Percentiles rank a stretch among this genome's conserved stretches.
phyloP scores from a whole-genome alignment of 73 alveolate genomes.

The Urostyla sp. region DNA sequence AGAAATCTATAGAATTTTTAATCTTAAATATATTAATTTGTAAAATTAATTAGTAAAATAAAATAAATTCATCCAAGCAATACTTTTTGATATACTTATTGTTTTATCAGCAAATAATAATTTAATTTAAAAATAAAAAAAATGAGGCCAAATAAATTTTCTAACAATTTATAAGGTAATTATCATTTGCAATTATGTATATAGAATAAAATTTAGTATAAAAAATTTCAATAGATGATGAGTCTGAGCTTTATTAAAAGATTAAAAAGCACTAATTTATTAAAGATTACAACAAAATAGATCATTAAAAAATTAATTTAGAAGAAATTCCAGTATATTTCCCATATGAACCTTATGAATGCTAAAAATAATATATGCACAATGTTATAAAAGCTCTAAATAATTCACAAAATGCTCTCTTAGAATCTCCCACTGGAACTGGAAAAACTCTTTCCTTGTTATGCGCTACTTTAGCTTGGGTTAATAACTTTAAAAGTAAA shows the following conservation, averaged over 20 bases:
- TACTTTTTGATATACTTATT: no score
- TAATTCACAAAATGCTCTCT: conserved; percentile 73
- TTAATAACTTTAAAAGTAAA: conserved; percentile 64
- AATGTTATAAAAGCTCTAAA: conserved; percentile 66
- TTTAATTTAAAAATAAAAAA: no score
- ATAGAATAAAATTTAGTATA: not conserved
- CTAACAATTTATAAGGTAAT: no score
- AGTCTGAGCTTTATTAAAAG: not conserved
- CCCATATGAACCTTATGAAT: conserved; percentile 81
- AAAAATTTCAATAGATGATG: not conserved
- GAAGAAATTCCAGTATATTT: conserved; percentile 32
- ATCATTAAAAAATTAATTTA: conserved; percentile 4
- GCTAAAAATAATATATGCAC: conserved; percentile 68
- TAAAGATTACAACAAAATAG: not conserved
- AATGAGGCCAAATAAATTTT: no score
- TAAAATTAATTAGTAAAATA: no score
- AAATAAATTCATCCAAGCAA: no score
- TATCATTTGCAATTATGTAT: no score
- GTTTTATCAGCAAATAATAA: no score
- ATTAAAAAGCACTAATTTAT: not conserved
- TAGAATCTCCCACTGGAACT: conserved; percentile 97
- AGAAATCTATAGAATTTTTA: no score
- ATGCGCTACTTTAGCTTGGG: conserved; percentile 91
- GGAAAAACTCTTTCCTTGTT: conserved; percentile 95
- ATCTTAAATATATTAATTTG: no score